phyloP scores from a whole-genome alignment of 257 asterid genomes.

The Scutellaria barbata region DNA sequence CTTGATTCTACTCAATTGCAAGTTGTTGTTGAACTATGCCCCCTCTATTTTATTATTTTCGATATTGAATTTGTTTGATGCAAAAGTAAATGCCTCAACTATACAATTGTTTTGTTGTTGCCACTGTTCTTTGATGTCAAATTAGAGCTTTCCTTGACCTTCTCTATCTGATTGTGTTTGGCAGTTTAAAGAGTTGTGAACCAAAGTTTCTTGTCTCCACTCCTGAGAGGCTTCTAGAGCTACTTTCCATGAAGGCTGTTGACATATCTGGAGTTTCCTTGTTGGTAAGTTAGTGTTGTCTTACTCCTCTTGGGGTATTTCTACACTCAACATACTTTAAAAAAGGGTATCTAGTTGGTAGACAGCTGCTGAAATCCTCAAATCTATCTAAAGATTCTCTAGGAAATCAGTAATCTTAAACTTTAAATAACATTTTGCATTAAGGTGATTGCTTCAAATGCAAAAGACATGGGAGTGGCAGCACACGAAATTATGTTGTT shows the following conservation, averaged over 20 bases:
- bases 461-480: not conserved
- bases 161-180: slow-evolving; percentile 19
- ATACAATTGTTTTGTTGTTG: not conserved
- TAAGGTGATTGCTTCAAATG: not conserved
- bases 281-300: slow-evolving; percentile 61
- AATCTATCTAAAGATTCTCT: not conserved
- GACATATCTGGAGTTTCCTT: slow-evolving; percentile 71
- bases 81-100: not conserved
- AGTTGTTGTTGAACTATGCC: slow-evolving; percentile 4
- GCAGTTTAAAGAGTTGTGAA: slow-evolving; percentile 74
- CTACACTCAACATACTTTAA: not conserved
- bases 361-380: not conserved
- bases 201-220: slow-evolving; percentile 86
- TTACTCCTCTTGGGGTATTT: not conserved
- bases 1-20: slow-evolving; percentile 4
- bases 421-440: not conserved
- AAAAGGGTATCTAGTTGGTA: not conserved
- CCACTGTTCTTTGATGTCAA: not conserved
- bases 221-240: slow-evolving; percentile 83
- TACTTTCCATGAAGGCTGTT: slow-evolving; percentile 61
- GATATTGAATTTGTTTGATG: not conserved
- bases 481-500: too few species aligned
- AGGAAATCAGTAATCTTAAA: not conserved
- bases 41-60: too few species aligned
- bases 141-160: not conserved